Evolutionary conservation across 1,284 basidiomycete genomes (phyloP), one percentile per base, ranked within the genome.

Genomic region (Meira nashicola): DNA sequence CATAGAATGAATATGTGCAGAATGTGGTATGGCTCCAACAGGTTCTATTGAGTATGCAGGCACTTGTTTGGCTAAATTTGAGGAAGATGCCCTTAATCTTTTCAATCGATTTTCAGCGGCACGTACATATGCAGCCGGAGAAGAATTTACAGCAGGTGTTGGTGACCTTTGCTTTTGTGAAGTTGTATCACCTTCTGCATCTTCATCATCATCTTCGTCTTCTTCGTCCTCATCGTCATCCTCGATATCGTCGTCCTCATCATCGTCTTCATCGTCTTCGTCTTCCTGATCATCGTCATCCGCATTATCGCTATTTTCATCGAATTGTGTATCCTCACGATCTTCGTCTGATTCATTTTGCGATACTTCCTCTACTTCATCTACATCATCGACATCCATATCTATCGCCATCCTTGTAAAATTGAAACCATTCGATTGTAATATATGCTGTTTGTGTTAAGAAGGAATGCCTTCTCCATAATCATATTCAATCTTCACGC

Each of bases 21-120:
- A 90, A 68, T 95, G 89, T 0, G 92, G 90, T 53, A 94, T 86
- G 14, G 92, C 92, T 65, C 89, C 90, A 61, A 94, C 86, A 14
- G 93, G 92, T 79, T 95, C 92, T n/a, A 96, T 88, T 3, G 64
- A 62, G 55, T 74, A 73, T 19, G 62, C 68, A 4, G 21, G 37
- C 2, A 63, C 60, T 8, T 33, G 28, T 9, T 41, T 23, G 39
- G 44, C 50, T 21, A 43, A 33, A 10, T 54, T 53, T 15, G 41
- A 37, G 12, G 55, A 38, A 5, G 55, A 54, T 10, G 55, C 52
- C 25, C 47, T 28, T n/a, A 48, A 19, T 37, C 33, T 9, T 41
- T 33, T 41, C 38, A 38, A 28, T 19, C 55, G 17, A 38, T 43
- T n/a, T 14, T 40, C 12, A 21, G 28, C 51, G 7, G 14, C 17